phyloP scores from a whole-genome alignment of 345 rosid genomes.

The Zanthoxylum bungeanum region DNA sequence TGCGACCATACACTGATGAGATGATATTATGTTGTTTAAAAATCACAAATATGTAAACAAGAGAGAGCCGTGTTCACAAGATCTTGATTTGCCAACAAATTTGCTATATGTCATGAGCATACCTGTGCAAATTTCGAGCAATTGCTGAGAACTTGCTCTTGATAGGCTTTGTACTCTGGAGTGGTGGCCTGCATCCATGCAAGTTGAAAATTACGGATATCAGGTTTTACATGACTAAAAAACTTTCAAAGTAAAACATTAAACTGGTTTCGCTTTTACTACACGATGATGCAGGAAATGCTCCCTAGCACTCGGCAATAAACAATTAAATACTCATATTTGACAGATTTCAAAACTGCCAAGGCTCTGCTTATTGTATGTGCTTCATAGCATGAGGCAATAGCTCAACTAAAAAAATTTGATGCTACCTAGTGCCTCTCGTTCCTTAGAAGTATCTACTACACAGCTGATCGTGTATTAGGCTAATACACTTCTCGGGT shows the following conservation, averaged over 20 bases:
- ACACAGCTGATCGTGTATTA: background rate
- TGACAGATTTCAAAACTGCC: background rate
- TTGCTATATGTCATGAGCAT: constrained; percentile 12
- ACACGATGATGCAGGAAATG: background rate
- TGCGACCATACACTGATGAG: background rate
- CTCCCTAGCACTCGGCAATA: background rate
- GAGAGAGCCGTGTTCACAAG: background rate
- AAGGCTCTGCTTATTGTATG: background rate
- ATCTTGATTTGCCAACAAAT: constrained; percentile 3
- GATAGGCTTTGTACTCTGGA: constrained; percentile 93
- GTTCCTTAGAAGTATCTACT: background rate
- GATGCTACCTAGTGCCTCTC: background rate
- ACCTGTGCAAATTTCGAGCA: constrained; percentile 86
- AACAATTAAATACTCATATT: background rate
- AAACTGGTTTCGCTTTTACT: too few relatives aligned
- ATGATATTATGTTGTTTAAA: background rate
- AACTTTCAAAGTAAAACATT: background rate
- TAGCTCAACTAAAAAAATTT: background rate
- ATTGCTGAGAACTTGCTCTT: constrained; percentile 94
- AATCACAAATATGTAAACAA: background rate
- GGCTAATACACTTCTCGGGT: background rate
- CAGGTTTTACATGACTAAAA: background rate
- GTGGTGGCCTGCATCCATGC: constrained; percentile 68
- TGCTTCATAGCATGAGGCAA: background rate
- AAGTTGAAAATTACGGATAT: background rate